Evolutionary conservation across 805 yeast genomes (phyloP).

Genomic region (Lachancea thermotolerans): DNA sequence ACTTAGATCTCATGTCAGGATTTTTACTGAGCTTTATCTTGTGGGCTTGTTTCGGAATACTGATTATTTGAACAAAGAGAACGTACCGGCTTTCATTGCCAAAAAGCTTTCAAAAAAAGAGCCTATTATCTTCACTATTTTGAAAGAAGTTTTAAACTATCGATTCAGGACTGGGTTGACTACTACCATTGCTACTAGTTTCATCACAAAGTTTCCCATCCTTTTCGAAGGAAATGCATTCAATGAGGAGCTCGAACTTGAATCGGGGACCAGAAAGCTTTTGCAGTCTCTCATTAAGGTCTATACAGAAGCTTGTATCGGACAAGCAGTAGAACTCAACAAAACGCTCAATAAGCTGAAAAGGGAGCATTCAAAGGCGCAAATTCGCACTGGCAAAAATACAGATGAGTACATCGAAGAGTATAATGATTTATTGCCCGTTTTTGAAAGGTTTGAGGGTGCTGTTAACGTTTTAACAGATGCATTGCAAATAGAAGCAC

Average conservation of each 20-base stretch:
- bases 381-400: slow-evolving; percentile 61
- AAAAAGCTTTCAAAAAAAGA: slow-evolving; percentile 32
- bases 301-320: slow-evolving; percentile 39
- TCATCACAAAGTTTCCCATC: slow-evolving; percentile 42
- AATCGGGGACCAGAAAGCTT: slow-evolving; percentile 20
- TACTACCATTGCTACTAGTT: slow-evolving; percentile 38
- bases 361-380: slow-evolving; percentile 43
- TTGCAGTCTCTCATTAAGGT: slow-evolving; percentile 36
- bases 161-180: slow-evolving; percentile 34
- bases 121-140: slow-evolving; percentile 37
- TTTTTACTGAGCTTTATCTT: slow-evolving; percentile 51
- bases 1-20: slow-evolving; percentile 42
- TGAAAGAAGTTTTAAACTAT: slow-evolving; percentile 41
- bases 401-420: slow-evolving; percentile 35
- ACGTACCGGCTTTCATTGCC: slow-evolving; percentile 39
- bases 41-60: slow-evolving; percentile 48
- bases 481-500: slow-evolving; percentile 34
- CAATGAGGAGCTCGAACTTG: slow-evolving; percentile 24
- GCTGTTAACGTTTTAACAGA: slow-evolving; percentile 41
- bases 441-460: slow-evolving; percentile 39
- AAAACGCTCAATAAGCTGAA: slow-evolving; percentile 32
- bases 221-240: slow-evolving; percentile 30
- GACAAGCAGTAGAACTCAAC: slow-evolving; percentile 33
- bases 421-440: slow-evolving; percentile 27
- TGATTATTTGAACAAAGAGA: slow-evolving; percentile 35